Evolutionary conservation across 108 stramenopile genomes (phyloP), one percentile per base, ranked within the genome.

Genomic region (Cyclotella sp.): DNA sequence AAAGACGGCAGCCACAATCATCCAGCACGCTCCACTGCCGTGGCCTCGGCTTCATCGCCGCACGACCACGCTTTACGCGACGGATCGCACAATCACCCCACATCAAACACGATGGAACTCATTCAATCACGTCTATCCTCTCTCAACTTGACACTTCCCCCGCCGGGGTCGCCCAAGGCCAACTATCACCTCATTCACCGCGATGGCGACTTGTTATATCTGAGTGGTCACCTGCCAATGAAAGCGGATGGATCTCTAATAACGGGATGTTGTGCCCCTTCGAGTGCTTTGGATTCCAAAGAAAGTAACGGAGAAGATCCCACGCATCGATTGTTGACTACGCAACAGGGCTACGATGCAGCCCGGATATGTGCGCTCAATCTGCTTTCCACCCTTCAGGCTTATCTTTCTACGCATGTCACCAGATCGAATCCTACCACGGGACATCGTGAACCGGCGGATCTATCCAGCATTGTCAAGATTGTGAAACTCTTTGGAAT

Each of bases 291-390:
- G 39, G 81, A 49, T 34, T 41, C 65, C 19, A 21, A 34, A 0
- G 52, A 19, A 16, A 52, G 13, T n/a, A 42, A 2, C 18, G 40
- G 34, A 42, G 53, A 9, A 9, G n/a, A 64, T 28, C 12, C 59
- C n/a, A 41, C 58, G 11, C 58, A 28, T 3, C 68, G n/a, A 18
- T 59, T 41, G 59, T 39, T 78, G 45, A 84, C 64, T 19, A 81
- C 76, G 1, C 83, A 89, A 22, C 73, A 89, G 70, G 90, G 77
- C 39, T 85, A 87, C 40, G 85, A 81, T 41, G 88, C 85, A 10
- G 90, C 90, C 0, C 60, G 70, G 19, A 63, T 65, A n/a, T 83
- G 78, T 61, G 88, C 81, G 18, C 70, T 91, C 18, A 88, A 85
- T 83, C 70, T 91, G 26, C 41, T 88, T 0, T 78, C 76, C 5